phyloP scores from a whole-genome alignment of 371 early-diverging fungal genomes.

The Mucor mucedo region DNA sequence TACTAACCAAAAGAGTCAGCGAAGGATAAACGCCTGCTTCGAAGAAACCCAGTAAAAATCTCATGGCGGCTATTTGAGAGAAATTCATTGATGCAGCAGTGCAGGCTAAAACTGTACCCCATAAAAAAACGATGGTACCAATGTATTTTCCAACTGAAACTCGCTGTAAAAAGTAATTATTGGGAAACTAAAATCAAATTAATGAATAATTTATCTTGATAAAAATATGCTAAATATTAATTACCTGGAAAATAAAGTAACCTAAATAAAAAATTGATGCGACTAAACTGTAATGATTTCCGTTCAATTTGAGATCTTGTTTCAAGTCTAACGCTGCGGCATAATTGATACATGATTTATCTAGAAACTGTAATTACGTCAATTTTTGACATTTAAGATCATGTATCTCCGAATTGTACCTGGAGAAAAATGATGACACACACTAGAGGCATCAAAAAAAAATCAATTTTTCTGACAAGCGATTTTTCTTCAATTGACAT shows the following conservation, averaged over 20 bases:
- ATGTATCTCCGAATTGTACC: conserved; percentile 20
- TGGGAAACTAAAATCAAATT: conserved; percentile 36
- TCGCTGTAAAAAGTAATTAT: conserved; percentile 46
- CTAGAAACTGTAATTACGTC: conserved; percentile 34
- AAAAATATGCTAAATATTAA: conserved; percentile 3
- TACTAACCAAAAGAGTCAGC: conserved; percentile 39
- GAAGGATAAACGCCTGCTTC: conserved; percentile 38
- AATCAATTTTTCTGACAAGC: conserved; percentile 44
- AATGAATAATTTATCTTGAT: neutral
- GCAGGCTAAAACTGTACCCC: conserved; percentile 41
- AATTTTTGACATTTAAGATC: neutral
- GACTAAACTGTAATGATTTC: conserved; percentile 38
- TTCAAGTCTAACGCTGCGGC: conserved; percentile 37
- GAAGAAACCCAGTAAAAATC: conserved; percentile 40
- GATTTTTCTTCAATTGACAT: conserved; percentile 35
- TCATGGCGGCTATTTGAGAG: conserved; percentile 42
- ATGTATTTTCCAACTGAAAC: conserved; percentile 40
- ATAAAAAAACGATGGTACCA: conserved; percentile 37
- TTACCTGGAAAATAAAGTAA: conserved; percentile 46
- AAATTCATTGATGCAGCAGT: conserved; percentile 38
- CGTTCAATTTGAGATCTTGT: conserved; percentile 31
- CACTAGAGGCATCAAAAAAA: conserved; percentile 42
- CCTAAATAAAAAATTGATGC: conserved; percentile 49
- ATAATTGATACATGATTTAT: conserved; percentile 51
- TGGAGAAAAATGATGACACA: conserved; percentile 46